Evolutionary conservation across 768 basidiomycete genomes (phyloP), one percentile per base, ranked within the genome.

Genomic region (Boletus vermiculosoides): DNA sequence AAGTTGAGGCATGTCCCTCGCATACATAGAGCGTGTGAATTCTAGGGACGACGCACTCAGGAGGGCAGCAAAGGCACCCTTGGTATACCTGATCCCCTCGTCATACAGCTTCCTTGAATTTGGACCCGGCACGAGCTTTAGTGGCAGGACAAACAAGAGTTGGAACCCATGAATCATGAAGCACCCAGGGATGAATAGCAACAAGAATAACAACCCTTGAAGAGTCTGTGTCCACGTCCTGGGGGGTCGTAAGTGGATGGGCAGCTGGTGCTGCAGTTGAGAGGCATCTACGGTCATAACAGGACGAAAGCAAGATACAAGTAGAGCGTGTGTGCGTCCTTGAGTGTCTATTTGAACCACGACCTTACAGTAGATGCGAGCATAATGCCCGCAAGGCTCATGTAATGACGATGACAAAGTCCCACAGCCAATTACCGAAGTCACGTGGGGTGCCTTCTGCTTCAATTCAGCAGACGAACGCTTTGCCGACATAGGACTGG

Each of bases 11-110:
- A 41, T 49, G 51, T 49, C 39, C 37, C 42, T 49, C 46, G 37
- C 53, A 23, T 22, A 34, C 36, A 18, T 13, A 20, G 37, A 4
- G 20, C 31, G 45, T 53, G 53, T 28, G 25, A 54, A 50, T 39
- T 40, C 31, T 12, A 42, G 49, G 37, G 22, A 53, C 15, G 41
- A 80, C 85, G 67, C 63, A 92, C 92, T 81, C 66, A 91, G 72
- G 30, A 95, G 77, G 61, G 78, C 77, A 20, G 85, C 92, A 72
- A 92, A 94, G 16, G 87, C 80, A 28, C 88, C 91, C 74, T 95
- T 94, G 55, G 90, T 92, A 64, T 87, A 87, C 39, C 86, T 79
- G 50, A 94, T 83, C 1, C 87, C 89, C 51, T 82, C 75, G 49
- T 86, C 80, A 67, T 92, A 93, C 49, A 86, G 66, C 22, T 72